Evolutionary conservation across 129 eudicot species (phyloP), one percentile per base, ranked within the genome.

Genomic region (Flaveria sonorensis): DNA sequence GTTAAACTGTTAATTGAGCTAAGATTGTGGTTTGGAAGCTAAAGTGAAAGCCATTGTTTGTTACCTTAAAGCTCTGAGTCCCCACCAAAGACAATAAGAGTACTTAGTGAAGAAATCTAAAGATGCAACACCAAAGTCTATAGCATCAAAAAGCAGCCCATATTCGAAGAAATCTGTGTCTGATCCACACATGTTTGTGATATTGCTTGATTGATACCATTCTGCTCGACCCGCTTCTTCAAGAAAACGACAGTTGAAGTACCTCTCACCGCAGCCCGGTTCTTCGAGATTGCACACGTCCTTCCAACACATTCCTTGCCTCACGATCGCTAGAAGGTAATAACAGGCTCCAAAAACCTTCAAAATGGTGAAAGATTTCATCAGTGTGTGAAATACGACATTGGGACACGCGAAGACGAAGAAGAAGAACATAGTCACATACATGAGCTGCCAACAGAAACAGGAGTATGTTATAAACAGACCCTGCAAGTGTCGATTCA

Each of bases 371-470:
- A 21, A 32, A 3, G 26, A 77, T 21, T n/a, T 56, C n/a, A 36
- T 46, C 26, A 60, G 14, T 18, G 13, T 36, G 1, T 18, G 55
- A 3, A 40, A 39, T 64, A 51, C 1, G 47, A n/a, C 36, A 28
- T 48, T 30, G 39, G 32, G 55, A 73, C 4, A 67, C 39, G 32
- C 36, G 66, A 36, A 13, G 52, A 65, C 39, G 42, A 68, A 67
- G 36, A 36, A 36, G 40, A n/a, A 5, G 40, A 36, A 4, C 40
- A 36, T 36, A 36, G 7, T 36, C 7, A 55, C 76, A 57, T 86
- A n/a, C 98, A 85, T 92, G 98, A 79, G 96, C 92, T 23, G 96
- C 94, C n/a, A 92, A 75, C 84, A 92, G 77, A 57, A 74, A 92
- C 19, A 92, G 84, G 80, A 86, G 74, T 4, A 92, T 78, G 70